Conservation (phyloP, 164 flowering plant species). For the Chimonanthus salicifolius region DNA sequence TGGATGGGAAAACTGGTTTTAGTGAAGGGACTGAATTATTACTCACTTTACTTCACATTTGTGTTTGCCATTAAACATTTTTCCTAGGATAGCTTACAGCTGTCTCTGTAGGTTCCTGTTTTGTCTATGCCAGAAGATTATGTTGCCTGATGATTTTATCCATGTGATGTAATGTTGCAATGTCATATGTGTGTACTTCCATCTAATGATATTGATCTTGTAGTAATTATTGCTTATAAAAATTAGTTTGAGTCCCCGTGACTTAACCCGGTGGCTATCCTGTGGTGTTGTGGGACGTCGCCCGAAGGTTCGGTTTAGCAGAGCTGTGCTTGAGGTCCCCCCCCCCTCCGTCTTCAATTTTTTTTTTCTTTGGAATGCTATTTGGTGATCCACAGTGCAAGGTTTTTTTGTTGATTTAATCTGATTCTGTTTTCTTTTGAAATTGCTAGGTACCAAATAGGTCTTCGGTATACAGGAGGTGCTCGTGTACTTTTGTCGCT, state of each 20-base stretch:
- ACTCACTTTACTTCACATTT: no score
- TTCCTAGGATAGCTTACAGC: background rate
- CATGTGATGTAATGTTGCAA: background rate
- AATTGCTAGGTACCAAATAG: conserved; percentile 75
- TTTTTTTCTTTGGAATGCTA: background rate
- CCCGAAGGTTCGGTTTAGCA: no score
- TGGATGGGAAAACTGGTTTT: background rate
- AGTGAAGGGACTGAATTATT: no score
- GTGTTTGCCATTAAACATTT: no score
- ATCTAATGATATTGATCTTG: no score
- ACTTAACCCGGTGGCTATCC: no score
- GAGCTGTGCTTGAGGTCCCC: no score
- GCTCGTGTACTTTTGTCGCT: conserved; percentile 88
- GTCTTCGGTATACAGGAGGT: conserved; percentile 91
- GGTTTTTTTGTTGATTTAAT: background rate
- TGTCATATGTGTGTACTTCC: background rate
- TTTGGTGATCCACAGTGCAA: background rate
- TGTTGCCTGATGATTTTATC: background rate
- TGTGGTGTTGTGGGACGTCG: no score
- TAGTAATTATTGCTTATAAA: no score
- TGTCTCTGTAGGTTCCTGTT: background rate
- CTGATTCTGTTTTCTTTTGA: conserved; percentile 7
- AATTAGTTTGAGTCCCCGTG: no score
- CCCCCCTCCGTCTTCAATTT: no score
- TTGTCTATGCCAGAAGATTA: background rate